Percentiles rank a stretch among this genome's conserved stretches.
Evolutionary conservation across 2,329 filamentous ascomycete genomes (phyloP).

Genomic region (Cyphellophora europaea): DNA sequence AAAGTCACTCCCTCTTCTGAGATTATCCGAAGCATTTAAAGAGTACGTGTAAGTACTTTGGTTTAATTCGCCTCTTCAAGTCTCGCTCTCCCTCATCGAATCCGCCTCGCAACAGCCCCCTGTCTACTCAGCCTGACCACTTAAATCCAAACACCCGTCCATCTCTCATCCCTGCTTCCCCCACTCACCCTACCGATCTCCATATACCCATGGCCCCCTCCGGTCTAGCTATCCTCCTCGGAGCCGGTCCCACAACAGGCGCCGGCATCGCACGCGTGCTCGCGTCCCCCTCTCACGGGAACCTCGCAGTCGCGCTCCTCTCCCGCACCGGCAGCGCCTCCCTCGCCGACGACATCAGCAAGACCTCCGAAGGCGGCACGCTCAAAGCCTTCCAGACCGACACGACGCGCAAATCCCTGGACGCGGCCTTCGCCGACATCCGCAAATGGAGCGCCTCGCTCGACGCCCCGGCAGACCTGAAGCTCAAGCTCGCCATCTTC

Average conservation of each 20-base stretch:
- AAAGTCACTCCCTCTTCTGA: too few relatives aligned
- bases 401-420: constrained; percentile 37
- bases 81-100: too few relatives aligned
- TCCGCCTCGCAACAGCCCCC: too few relatives aligned
- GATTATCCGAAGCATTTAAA: too few relatives aligned
- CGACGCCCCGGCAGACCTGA: constrained; percentile 38
- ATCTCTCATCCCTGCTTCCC: too few relatives aligned
- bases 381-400: constrained; percentile 45
- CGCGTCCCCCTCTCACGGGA: constrained; percentile 40
- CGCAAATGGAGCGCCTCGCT: constrained; percentile 11
- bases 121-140: too few relatives aligned
- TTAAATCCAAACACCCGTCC: too few relatives aligned
- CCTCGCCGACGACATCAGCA: constrained; percentile 33
- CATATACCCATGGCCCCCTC: constrained; percentile 32
- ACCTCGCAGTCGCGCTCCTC: constrained; percentile 46
- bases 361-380: constrained; percentile 36
- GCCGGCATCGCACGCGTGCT: constrained; percentile 49
- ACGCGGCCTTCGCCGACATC: constrained; percentile 41
- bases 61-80: too few relatives aligned
- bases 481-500: constrained; percentile 45
- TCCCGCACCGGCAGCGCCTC: constrained; percentile 39
- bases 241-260: constrained; percentile 39
- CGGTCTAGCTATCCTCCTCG: constrained; percentile 43
- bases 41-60: too few relatives aligned
- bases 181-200: too few relatives aligned